Percentiles rank a stretch among this genome's conserved stretches.
These are phyloP conservation scores for Phaeosphaeria sp. DNA, from an alignment of 2,329 filamentous ascomycete species.

Conservation along the genomic window DNA sequence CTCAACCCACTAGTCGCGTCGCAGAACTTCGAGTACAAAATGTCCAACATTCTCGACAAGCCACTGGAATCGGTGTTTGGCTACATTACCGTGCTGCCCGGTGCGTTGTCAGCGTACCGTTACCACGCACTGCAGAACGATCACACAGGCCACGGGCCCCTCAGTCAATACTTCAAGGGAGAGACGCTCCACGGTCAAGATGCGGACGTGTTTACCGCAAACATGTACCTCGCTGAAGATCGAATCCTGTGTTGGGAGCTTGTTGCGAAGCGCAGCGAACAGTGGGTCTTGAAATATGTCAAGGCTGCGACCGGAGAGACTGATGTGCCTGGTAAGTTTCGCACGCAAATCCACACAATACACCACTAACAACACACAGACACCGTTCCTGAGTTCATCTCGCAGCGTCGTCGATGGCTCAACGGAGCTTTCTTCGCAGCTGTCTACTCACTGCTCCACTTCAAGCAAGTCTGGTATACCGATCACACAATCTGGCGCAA, in stretches of 20 bases:
- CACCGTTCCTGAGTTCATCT: constrained; percentile 93
- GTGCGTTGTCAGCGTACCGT: constrained; percentile 91
- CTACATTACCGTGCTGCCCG: constrained; percentile 96
- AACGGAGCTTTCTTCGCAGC: constrained; percentile 99
- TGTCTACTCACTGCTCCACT: constrained; percentile 95
- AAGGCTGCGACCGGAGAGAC: constrained; percentile 97
- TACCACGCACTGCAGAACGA: constrained; percentile 98
- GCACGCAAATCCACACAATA: not conserved
- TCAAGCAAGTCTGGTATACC: constrained; percentile 88
- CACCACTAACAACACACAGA: constrained; percentile 59
- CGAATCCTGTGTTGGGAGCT: constrained; percentile 93
- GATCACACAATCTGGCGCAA: constrained; percentile 92
- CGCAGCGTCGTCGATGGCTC: constrained; percentile 93
- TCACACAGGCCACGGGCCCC: constrained; percentile 88
- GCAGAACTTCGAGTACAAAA: constrained; percentile 99
- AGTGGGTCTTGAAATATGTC: constrained; percentile 98
- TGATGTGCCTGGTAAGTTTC: constrained; percentile 88
- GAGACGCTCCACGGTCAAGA: constrained; percentile 96
- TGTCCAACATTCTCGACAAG: constrained; percentile 99
- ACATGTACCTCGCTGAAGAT: constrained; percentile 93
- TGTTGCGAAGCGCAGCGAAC: constrained; percentile 90
- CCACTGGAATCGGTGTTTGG: constrained; percentile 96
- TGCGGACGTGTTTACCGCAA: constrained; percentile 96
- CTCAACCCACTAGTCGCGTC: constrained; percentile 94
- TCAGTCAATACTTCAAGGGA: constrained; percentile 99